These are phyloP conservation scores for Raphanus sativus DNA, from an alignment of 345 rosid species.

Conservation along the genomic window DNA sequence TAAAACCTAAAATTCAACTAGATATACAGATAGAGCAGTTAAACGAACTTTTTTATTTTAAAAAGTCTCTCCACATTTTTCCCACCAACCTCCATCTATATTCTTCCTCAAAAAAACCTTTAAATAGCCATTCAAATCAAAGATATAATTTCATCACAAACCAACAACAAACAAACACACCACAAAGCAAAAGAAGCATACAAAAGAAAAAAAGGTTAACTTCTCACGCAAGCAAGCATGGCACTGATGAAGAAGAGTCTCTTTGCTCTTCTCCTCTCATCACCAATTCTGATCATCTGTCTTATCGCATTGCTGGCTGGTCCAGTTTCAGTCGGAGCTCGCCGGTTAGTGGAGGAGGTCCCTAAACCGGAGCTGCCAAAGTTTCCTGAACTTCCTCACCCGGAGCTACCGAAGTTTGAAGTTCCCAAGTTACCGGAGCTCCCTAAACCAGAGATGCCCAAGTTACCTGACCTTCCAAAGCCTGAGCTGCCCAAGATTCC, in stretches of 20 bases:
- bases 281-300: conserved; percentile 31
- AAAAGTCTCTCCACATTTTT: conserved; percentile 5
- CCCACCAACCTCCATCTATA: conserved; percentile 36
- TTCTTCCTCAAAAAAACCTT: conserved; percentile 8
- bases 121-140: conserved; percentile 26
- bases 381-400: conserved; percentile 33
- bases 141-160: conserved; percentile 20
- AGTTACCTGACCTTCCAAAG: conserved; percentile 28
- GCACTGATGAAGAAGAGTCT: conserved; percentile 30
- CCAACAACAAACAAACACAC: conserved; percentile 15
- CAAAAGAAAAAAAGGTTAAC: conserved; percentile 4
- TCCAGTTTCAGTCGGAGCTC: conserved; percentile 30
- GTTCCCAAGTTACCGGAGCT: conserved; percentile 31
- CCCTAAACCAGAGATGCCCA: conserved; percentile 32
- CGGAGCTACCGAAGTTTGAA: conserved; percentile 34
- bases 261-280: conserved; percentile 20
- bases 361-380: conserved; percentile 42
- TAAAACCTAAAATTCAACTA: conserved; percentile 27
- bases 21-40: conserved; percentile 37
- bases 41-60: conserved; percentile 19
- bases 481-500: conserved; percentile 28
- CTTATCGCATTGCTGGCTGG: conserved; percentile 19
- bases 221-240: conserved; percentile 28
- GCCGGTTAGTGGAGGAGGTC: conserved; percentile 32
- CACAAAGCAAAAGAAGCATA: conserved; percentile 20